Evolutionary conservation across 2,329 filamentous ascomycete genomes (phyloP).

Genomic region (Nigrograna mackinnonii): DNA sequence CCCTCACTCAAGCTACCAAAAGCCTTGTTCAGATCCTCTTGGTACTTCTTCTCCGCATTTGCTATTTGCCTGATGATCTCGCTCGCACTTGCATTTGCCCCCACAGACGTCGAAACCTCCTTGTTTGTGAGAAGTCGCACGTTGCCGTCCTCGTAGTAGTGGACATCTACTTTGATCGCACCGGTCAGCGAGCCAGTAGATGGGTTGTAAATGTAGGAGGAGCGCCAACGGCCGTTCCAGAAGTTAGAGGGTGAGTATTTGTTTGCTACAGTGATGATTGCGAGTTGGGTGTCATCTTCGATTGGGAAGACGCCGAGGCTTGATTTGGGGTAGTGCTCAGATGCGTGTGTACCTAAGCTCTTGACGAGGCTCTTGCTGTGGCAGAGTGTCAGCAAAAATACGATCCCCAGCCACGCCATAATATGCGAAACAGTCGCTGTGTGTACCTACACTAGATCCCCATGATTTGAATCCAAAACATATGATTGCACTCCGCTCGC

Average conservation of each 20-base stretch:
- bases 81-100: constrained; percentile 61
- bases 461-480: constrained; percentile 73
- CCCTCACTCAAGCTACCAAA: constrained; percentile 90
- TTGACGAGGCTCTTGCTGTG: constrained; percentile 81
- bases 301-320: constrained; percentile 83
- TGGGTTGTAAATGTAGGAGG: constrained; percentile 78
- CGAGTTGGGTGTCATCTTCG: constrained; percentile 74
- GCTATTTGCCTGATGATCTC: constrained; percentile 80
- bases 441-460: constrained; percentile 76
- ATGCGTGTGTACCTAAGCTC: constrained; percentile 72
- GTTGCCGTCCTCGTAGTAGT: constrained; percentile 99
- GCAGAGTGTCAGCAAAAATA: too few species aligned
- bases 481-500: constrained; percentile 82
- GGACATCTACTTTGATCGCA: constrained; percentile 88
- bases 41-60: constrained; percentile 83
- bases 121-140: constrained; percentile 92
- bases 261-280: constrained; percentile 85
- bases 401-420: too few species aligned
- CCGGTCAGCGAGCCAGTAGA: constrained; percentile 70
- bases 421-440: too few species aligned
- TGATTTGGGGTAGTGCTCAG: constrained; percentile 86
- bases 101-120: constrained; percentile 64
- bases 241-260: constrained; percentile 99
- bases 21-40: constrained; percentile 91
- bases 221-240: constrained; percentile 98